Percentiles rank a stretch among this genome's conserved stretches.
Conservation (phyloP, 129 eudicot species). For the Escallonia herrerae region DNA sequence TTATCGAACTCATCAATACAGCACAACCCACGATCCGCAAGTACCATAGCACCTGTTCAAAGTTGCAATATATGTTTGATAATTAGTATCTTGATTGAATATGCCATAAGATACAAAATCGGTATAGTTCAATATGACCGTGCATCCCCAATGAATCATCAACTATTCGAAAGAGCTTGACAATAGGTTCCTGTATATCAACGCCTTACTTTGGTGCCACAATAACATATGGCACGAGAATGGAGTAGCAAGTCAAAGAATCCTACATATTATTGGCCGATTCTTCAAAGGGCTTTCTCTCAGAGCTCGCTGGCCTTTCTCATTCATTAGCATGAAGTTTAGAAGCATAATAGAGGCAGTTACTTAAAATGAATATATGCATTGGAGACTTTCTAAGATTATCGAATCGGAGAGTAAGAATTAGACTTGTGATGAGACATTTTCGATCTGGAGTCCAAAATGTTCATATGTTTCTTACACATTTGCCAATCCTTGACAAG, state of each 20-base stretch:
- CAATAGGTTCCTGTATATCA: not conserved
- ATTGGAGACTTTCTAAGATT: slow-evolving; percentile 1
- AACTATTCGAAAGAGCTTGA: not conserved
- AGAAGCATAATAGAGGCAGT: not conserved
- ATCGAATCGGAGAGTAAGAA: not conserved
- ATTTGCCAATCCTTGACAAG: not conserved
- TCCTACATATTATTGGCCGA: too few species aligned
- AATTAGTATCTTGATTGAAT: too few species aligned
- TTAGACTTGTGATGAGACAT: not conserved
- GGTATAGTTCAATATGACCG: not conserved
- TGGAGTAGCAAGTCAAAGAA: not conserved
- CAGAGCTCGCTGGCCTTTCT: not conserved
- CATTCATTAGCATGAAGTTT: not conserved
- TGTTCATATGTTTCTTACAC: not conserved
- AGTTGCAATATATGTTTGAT: not conserved
- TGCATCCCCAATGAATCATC: slow-evolving; percentile 1
- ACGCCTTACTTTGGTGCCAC: not conserved
- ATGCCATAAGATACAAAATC: too few species aligned
- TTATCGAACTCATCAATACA: slow-evolving; percentile 97
- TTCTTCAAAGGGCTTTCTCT: too few species aligned
- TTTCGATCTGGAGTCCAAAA: not conserved
- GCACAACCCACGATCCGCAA: slow-evolving; percentile 95
- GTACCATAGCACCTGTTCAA: slow-evolving; percentile 88
- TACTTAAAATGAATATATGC: not conserved
- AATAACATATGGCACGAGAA: not conserved